phyloP scores from a whole-genome alignment of 2,329 filamentous ascomycete genomes.

The Capronia coronata region DNA sequence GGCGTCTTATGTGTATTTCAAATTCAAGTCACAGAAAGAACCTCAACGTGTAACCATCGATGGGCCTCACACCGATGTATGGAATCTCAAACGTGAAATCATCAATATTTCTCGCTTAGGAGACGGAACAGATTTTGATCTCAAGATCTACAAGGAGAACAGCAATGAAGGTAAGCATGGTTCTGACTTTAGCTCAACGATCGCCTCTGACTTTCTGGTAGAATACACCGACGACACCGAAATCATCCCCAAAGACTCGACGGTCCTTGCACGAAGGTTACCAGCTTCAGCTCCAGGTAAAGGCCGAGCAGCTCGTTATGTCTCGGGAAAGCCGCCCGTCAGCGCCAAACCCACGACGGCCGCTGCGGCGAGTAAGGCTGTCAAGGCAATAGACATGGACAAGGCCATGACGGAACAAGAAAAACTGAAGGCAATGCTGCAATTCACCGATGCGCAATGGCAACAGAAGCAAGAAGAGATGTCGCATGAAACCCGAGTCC shows the following conservation, averaged over 20 bases:
- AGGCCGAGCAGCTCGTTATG: slow-evolving; percentile 86
- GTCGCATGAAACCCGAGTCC: slow-evolving; percentile 53
- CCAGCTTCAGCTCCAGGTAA: slow-evolving; percentile 79
- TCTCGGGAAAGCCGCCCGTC: slow-evolving; percentile 89
- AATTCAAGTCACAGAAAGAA: slow-evolving; percentile 98
- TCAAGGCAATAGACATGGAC: slow-evolving; percentile 53
- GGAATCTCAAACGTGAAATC: slow-evolving; percentile 97
- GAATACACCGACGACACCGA: slow-evolving; percentile 97
- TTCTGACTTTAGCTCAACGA: slow-evolving; percentile 1
- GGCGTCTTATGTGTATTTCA: slow-evolving; percentile 98
- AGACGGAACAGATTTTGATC: slow-evolving; percentile 92
- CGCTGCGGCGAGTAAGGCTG: slow-evolving; percentile 35
- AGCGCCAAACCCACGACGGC: slow-evolving; percentile 61
- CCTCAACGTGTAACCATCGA: slow-evolving; percentile 92
- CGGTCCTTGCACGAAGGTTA: slow-evolving; percentile 79
- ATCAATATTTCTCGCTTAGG: slow-evolving; percentile 89
- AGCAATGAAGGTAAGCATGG: slow-evolving; percentile 69
- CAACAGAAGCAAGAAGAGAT: slow-evolving; percentile 87
- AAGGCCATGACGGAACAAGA: slow-evolving; percentile 87
- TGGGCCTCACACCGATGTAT: slow-evolving; percentile 94
- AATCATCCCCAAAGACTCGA: slow-evolving; percentile 92
- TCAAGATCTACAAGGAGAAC: slow-evolving; percentile 89
- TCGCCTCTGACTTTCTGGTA: slow-evolving; percentile 38
- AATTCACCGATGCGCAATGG: slow-evolving; percentile 85
- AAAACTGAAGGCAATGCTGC: slow-evolving; percentile 86